phyloP scores from a whole-genome alignment of 805 yeast genomes.

The Priceomyces melissophilus region DNA sequence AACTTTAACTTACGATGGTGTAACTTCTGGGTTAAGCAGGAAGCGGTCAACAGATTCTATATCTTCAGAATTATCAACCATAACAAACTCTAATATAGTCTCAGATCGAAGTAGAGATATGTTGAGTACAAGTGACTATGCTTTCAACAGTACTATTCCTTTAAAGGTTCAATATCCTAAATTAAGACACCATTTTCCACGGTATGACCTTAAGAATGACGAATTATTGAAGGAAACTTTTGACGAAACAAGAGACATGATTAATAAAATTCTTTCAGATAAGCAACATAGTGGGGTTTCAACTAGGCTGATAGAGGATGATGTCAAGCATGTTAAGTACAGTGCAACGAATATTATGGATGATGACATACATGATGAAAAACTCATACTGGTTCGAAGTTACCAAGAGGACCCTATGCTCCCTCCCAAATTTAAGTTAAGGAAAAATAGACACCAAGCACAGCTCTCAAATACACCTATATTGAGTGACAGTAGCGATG shows the following conservation, averaged over 20 bases:
- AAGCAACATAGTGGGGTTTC: slow-evolving; percentile 24
- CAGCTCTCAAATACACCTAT: slow-evolving; percentile 64
- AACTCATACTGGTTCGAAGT: slow-evolving; percentile 64
- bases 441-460: slow-evolving; percentile 65
- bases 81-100: too few species aligned
- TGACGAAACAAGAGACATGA: slow-evolving; percentile 52
- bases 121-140: too few species aligned
- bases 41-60: too few species aligned
- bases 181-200: slow-evolving; percentile 38
- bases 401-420: slow-evolving; percentile 78
- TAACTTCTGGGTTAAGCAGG: too few species aligned
- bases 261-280: slow-evolving; percentile 48
- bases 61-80: too few species aligned
- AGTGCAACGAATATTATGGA: slow-evolving; percentile 14
- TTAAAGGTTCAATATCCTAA: slow-evolving; percentile 42
- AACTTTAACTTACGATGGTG: too few species aligned
- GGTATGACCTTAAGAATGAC: slow-evolving; percentile 36
- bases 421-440: slow-evolving; percentile 72
- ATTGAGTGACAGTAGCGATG: slow-evolving; percentile 41
- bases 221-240: slow-evolving; percentile 47
- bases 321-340: slow-evolving; percentile 19
- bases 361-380: slow-evolving; percentile 14
- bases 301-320: slow-evolving; percentile 36
- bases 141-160: slow-evolving; percentile 59
- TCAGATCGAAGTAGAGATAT: too few species aligned